phyloP scores from a whole-genome alignment of 2,329 filamentous ascomycete genomes.

The Phaeosphaeriaceae sp. region DNA sequence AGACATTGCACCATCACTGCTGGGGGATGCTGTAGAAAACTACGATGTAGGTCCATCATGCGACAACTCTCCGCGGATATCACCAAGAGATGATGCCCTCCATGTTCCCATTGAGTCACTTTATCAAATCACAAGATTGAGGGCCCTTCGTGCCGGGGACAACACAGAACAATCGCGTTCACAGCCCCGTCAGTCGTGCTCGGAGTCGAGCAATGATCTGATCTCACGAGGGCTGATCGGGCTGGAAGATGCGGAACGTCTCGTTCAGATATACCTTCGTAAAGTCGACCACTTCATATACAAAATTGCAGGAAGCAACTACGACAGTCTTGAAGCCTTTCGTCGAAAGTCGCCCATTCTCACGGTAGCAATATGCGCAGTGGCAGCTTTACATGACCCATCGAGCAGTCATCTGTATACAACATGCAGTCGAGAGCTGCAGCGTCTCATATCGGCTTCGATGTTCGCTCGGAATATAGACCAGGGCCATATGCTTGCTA shows the following conservation, averaged over 20 bases:
- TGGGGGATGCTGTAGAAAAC: conserved; percentile 47
- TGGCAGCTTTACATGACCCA: conserved; percentile 65
- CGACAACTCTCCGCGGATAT: conserved; percentile 38
- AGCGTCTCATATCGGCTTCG: conserved; percentile 62
- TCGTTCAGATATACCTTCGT: conserved; percentile 52
- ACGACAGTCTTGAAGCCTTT: conserved; percentile 54
- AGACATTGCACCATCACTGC: conserved; percentile 25
- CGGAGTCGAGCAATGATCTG: conserved; percentile 49
- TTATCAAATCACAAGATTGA: conserved; percentile 56
- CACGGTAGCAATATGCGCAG: conserved; percentile 63
- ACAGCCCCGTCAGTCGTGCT: background rate
- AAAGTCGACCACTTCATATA: conserved; percentile 58
- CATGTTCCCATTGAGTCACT: conserved; percentile 55
- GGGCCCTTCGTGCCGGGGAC: conserved; percentile 44
- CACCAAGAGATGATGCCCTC: conserved; percentile 35
- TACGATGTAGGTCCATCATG: conserved; percentile 40
- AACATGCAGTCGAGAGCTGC: conserved; percentile 64
- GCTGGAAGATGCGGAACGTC: conserved; percentile 51
- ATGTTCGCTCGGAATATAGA: conserved; percentile 66
- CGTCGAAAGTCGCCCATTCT: conserved; percentile 64
- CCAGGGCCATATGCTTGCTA: conserved; percentile 65
- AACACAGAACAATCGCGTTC: conserved; percentile 47
- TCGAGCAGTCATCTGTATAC: conserved; percentile 60
- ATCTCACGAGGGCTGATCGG: conserved; percentile 58
- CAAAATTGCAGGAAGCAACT: conserved; percentile 53